Evolutionary conservation across 208 protist species (phyloP).

Genomic region (Crithidia fasciculata): DNA sequence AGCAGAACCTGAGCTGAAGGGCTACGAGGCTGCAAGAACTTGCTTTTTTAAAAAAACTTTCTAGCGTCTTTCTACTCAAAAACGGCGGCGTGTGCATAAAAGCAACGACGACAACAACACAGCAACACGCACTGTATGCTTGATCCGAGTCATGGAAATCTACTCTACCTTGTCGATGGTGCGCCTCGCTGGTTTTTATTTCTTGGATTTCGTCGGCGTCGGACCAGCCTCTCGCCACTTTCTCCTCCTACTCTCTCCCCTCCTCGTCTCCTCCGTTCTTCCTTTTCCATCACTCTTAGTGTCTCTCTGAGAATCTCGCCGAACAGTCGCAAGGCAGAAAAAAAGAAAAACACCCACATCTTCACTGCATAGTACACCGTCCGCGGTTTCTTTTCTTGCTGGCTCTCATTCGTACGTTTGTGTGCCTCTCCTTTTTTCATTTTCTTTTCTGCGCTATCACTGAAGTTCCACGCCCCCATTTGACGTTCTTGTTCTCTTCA

Average conservation of each 20-base stretch:
- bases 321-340: no score
- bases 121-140: background rate
- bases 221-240: background rate
- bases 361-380: background rate
- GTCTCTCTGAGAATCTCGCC: background rate
- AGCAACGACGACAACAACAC: background rate
- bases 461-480: no score
- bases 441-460: background rate
- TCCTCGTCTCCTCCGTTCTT: background rate
- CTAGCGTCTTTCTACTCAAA: no score
- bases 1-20: no score
- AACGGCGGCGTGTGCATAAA: no score
- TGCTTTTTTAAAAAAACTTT: no score
- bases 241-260: background rate
- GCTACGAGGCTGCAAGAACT: no score
- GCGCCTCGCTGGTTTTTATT: background rate
- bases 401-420: background rate
- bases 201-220: background rate
- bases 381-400: conserved; percentile 14
- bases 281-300: conserved; percentile 3
- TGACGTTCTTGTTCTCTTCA: no score
- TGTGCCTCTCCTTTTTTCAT: background rate
- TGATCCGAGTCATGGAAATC: no score
- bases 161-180: no score
- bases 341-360: background rate